Percentiles rank a stretch among this genome's conserved stretches.
These are phyloP conservation scores for Claviceps digitariae DNA, from an alignment of 2,329 filamentous ascomycete species.

Conservation along the genomic window DNA sequence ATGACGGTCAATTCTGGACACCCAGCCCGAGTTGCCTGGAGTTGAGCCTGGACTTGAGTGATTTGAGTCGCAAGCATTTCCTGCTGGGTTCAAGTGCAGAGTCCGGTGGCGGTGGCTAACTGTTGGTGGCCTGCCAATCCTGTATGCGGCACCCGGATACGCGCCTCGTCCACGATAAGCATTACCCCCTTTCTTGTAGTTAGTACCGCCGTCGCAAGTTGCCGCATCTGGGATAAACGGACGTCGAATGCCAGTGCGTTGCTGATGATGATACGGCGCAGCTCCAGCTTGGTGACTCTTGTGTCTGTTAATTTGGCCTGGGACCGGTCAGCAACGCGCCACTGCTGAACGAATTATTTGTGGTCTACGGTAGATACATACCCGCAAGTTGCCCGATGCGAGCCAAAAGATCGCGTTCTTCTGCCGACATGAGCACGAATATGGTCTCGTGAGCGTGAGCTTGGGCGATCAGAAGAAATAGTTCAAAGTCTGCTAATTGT, in stretches of 20 bases:
- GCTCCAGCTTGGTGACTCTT: constrained; percentile 47
- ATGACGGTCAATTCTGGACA: constrained; percentile 62
- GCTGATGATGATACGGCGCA: constrained; percentile 13
- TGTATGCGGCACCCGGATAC: constrained; percentile 22
- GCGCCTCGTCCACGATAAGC: constrained; percentile 12
- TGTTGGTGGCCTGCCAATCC: constrained; percentile 21
- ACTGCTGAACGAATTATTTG: neutral
- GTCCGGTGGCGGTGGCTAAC: constrained; percentile 34
- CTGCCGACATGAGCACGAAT: constrained; percentile 27
- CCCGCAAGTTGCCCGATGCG: constrained; percentile 39
- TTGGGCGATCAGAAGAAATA: neutral
- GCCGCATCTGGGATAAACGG: constrained; percentile 10
- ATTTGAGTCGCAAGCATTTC: constrained; percentile 22
- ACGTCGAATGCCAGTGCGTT: constrained; percentile 22
- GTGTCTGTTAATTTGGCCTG: constrained; percentile 69
- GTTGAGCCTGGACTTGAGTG: constrained; percentile 23
- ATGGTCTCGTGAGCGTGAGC: neutral
- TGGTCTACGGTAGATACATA: constrained; percentile 15
- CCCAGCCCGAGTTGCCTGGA: constrained; percentile 32
- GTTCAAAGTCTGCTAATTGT: neutral
- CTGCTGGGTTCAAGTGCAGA: constrained; percentile 45
- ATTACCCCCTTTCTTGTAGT: constrained; percentile 3
- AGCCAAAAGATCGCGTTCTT: constrained; percentile 39
- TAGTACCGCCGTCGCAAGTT: neutral
- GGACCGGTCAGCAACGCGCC: constrained; percentile 12